Evolutionary conservation across 2,329 filamentous ascomycete species (phyloP).

Genomic region (Rachicladosporium sp.): DNA sequence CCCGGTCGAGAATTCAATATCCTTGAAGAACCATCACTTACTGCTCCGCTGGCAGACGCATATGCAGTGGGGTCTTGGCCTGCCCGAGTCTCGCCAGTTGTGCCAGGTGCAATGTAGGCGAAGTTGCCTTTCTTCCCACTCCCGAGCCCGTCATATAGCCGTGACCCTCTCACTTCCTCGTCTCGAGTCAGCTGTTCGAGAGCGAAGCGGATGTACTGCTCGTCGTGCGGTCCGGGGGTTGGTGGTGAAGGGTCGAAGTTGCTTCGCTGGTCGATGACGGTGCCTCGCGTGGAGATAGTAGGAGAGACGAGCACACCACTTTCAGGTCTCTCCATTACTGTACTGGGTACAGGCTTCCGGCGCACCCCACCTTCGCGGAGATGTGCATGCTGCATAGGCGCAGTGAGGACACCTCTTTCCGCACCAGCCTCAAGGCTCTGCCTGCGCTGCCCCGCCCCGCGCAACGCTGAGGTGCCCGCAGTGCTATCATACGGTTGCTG

Average conservation of each 20-base stretch:
- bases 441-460: conserved; percentile 5
- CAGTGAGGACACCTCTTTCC: not conserved
- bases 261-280: conserved; percentile 5
- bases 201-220: conserved; percentile 79
- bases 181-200: conserved; percentile 74
- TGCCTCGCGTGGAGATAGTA: not conserved
- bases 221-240: conserved; percentile 72
- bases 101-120: no score
- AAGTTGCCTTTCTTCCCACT: no score
- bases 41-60: no score
- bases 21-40: no score
- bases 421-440: conserved; percentile 4
- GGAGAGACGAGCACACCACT: conserved; percentile 12
- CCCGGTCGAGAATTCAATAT: no score
- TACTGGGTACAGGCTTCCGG: conserved; percentile 24
- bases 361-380: conserved; percentile 16
- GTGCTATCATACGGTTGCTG: conserved; percentile 5
- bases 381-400: conserved; percentile 1
- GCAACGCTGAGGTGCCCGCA: conserved; percentile 1
- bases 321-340: conserved; percentile 17
- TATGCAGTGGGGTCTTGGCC: no score
- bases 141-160: conserved; percentile 1
- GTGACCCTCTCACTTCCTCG: conserved; percentile 44
- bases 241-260: conserved; percentile 21
- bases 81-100: no score